Conservation (phyloP, 352 stramenopile species). For the Chrysophaeum taylorii region DNA sequence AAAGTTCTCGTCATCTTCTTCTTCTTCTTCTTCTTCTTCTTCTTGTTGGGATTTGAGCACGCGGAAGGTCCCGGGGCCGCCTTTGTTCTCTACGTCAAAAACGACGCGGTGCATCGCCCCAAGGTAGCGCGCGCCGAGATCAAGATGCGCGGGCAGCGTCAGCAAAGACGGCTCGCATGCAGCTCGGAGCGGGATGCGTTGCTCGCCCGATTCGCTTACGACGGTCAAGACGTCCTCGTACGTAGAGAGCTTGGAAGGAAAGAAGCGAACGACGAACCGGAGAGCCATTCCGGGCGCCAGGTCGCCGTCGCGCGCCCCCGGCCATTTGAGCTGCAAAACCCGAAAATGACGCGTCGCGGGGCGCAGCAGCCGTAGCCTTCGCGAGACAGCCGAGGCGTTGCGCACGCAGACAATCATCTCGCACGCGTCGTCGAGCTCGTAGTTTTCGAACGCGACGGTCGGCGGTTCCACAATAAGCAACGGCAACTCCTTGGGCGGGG, state of each 20-base stretch:
- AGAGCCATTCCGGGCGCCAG: constrained; percentile 31
- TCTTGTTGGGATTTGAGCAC: constrained; percentile 14
- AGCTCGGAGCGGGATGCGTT: constrained; percentile 26
- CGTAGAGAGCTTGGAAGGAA: constrained; percentile 26
- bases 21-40: too few relatives aligned
- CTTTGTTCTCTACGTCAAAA: constrained; percentile 26
- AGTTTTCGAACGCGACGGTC: constrained; percentile 24
- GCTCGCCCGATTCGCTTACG: constrained; percentile 20
- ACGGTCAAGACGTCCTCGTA: constrained; percentile 29
- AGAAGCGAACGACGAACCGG: constrained; percentile 25
- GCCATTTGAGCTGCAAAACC: constrained; percentile 25
- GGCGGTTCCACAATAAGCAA: constrained; percentile 25
- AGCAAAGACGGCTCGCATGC: constrained; percentile 23
- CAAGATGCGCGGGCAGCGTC: constrained; percentile 21
- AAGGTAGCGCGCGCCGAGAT: constrained; percentile 30
- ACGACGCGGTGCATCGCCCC: constrained; percentile 14
- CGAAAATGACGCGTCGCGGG: constrained; percentile 23
- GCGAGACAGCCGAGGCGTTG: constrained; percentile 28
- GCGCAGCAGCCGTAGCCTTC: constrained; percentile 24
- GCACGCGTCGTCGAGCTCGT: constrained; percentile 18
- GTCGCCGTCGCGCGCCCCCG: constrained; percentile 16
- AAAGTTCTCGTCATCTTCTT: too few relatives aligned
- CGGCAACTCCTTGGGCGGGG: not conserved
- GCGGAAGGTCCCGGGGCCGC: constrained; percentile 26
- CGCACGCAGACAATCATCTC: constrained; percentile 25